A percentile compares a stretch with the other conserved stretches of the same genome.
Conservation (phyloP, 1,284 basidiomycete species). For the Trichosporon asahii region DNA sequence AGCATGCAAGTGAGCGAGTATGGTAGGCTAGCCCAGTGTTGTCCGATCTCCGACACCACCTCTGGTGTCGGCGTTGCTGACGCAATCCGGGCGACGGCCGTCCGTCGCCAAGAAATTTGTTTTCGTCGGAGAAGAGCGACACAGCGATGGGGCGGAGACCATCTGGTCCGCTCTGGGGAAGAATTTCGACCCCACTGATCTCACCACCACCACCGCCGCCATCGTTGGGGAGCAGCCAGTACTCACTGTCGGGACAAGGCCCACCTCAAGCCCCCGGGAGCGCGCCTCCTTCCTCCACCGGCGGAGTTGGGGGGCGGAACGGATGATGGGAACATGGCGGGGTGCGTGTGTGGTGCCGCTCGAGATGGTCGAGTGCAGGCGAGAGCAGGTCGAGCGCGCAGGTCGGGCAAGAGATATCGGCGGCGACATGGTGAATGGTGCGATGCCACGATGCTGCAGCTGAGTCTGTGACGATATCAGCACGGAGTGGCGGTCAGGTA, state of each 20-base stretch:
- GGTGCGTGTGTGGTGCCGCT: conserved; percentile 6
- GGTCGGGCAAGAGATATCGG: not conserved
- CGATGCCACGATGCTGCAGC: not conserved
- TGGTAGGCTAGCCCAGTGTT: not conserved
- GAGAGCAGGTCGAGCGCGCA: not conserved
- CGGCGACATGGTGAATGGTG: conserved; percentile 6
- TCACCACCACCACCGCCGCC: not conserved
- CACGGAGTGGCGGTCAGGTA: not conserved
- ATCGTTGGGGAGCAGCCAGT: not conserved
- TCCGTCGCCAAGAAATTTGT: conserved; percentile 1
- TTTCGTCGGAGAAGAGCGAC: conserved; percentile 11
- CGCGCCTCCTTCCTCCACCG: conserved; percentile 71
- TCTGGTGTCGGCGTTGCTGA: not conserved
- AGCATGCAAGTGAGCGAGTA: not conserved
- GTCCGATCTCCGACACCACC: not conserved
- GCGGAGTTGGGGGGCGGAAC: conserved; percentile 65
- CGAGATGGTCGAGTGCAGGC: conserved; percentile 10
- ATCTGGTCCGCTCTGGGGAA: not conserved
- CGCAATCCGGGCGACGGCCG: not conserved
- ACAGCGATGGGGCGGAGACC: not conserved
- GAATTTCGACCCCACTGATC: no score
- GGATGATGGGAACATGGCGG: conserved; percentile 66
- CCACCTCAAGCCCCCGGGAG: conserved; percentile 65
- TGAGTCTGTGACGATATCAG: not conserved
- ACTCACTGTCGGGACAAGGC: conserved; percentile 75